Evolutionary conservation across 306 rosid genomes (phyloP), one percentile per base, ranked within the genome.

Genomic region (Hippophae gyantsensis): DNA sequence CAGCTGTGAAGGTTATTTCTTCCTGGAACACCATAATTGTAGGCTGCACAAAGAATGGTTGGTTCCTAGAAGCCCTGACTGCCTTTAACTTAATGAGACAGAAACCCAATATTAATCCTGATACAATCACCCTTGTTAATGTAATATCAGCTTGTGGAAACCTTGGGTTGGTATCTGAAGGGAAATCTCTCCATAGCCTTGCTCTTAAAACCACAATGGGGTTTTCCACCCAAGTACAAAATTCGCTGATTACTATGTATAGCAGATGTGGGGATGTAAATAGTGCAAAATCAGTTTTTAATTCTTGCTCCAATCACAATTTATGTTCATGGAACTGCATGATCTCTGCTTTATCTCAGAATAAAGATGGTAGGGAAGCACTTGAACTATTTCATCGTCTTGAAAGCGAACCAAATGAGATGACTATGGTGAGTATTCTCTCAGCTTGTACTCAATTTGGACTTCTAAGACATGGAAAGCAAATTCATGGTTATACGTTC

Each of bases 261-360:
- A 84, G 69, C 62, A 78, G 81, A 60, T 78, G 84, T 74, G 72
- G 61, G 68, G 84, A 82, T 71, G 62, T 76, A 18, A 43, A 72
- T 50, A 75, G 82, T 70, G 84, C 84, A 40, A 72, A 48, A 54
- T 50, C 41, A 70, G 81, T 82, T 42, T 82, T 82, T 41, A 54
- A 72, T 47, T 57, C 58, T 41, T 73, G 65, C 62, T 56, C 54
- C 8, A 64, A 10, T 70, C 69, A 54, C 61, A 82, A 78, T 60
- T 73, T 78, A 50, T 82, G 87, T 73, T 69, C 87, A 45, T 82
- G 84, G 84, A 82, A 82, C 65, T 82, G 84, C 75, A 66, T 82
- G 71, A 72, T 82, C 59, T 82, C 87, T 44, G 77, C 71, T 64
- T 67, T 75, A 56, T 72, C 84, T 57, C 84, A 78, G 57, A 82